Evolutionary conservation across 352 stramenopile genomes (phyloP), one percentile per base, ranked within the genome.

Genomic region (Phytopythium chamaehyphon): DNA sequence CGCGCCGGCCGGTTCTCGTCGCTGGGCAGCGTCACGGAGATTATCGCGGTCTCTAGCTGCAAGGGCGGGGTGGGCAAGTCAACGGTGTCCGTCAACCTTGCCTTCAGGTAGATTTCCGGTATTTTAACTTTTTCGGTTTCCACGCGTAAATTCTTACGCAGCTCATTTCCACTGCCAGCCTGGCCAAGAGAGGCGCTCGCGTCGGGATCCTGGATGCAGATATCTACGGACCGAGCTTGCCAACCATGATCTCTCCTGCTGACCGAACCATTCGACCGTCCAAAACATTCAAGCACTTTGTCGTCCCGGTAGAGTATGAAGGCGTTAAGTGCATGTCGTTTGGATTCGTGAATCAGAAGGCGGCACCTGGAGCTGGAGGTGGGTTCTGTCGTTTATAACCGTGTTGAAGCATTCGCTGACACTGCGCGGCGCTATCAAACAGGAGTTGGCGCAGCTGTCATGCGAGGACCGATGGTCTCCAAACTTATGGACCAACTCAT

Each of bases 131-230:
- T n/a, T n/a, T n/a, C n/a, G n/a, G n/a, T n/a, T n/a, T n/a, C n/a
- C n/a, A n/a, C n/a, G n/a, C n/a, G n/a, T n/a, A n/a, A n/a, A n/a
- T n/a, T n/a, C 19, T 45, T 46, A 31, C 23, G 14, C 12, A 22
- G 19, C 10, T 12, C 15, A 36, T 36, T 22, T 4, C 15, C 14
- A n/a, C 9, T 47, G 23, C 11, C 24, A 95, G 85, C 57, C 68
- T 98, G 50, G 67, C 81, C 6, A 83, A 98, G 58, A 73, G 73
- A 45, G 96, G 96, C 12, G 89, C 84, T 21, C 85, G 78, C 28
- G 97, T 99, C 2, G 98, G 97, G 15, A 98, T 99, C 57, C 83
- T 99, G 40, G 98, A 99, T 66, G 96, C 96, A 0, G 98, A 99
- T 66, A 96, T 99, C 37, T 99, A 99, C 68, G 98, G 98, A 18